These are phyloP conservation scores for Fusarium haematococcum DNA, from an alignment of 2,329 filamentous ascomycete genomes.

Conservation along the genomic window DNA sequence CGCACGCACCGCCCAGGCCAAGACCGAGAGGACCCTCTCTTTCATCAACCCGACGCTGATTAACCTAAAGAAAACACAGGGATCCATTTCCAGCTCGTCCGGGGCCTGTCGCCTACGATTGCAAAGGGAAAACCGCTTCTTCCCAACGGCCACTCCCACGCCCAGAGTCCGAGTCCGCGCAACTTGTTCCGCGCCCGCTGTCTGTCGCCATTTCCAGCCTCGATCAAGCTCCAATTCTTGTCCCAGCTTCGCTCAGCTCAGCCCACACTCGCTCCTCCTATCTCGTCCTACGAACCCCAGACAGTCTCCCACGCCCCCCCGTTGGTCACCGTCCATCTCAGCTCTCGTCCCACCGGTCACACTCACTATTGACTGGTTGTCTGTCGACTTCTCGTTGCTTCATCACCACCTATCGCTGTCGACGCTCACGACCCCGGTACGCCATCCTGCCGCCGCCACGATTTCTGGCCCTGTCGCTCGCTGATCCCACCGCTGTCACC, in stretches of 20 bases:
- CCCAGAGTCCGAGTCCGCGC: slow-evolving; percentile 31
- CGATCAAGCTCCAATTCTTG: slow-evolving; percentile 35
- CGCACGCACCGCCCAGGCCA: slow-evolving; percentile 24
- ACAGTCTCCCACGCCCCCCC: slow-evolving; percentile 39
- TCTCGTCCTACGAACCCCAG: slow-evolving; percentile 39
- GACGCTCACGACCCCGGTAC: slow-evolving; percentile 42
- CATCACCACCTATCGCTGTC: slow-evolving; percentile 37
- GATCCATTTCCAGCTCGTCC: slow-evolving; percentile 26
- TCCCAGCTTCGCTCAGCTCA: slow-evolving; percentile 38
- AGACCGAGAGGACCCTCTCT: slow-evolving; percentile 30
- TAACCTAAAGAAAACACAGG: slow-evolving; percentile 36
- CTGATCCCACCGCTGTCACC: slow-evolving; percentile 40
- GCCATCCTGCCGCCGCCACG: slow-evolving; percentile 43
- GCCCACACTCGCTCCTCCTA: slow-evolving; percentile 32
- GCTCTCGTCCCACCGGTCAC: slow-evolving; percentile 48
- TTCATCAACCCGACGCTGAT: slow-evolving; percentile 38
- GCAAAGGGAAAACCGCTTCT: slow-evolving; percentile 22
- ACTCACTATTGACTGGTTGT: slow-evolving; percentile 35
- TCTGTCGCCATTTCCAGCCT: slow-evolving; percentile 35
- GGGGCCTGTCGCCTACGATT: slow-evolving; percentile 23
- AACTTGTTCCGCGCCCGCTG: slow-evolving; percentile 42
- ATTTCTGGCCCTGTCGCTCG: slow-evolving; percentile 41
- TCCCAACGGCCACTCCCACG: slow-evolving; percentile 12
- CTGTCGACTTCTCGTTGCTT: slow-evolving; percentile 37
- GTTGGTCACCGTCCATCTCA: slow-evolving; percentile 45